Conservation (phyloP, 257 asterid genomes). For the Misopates orontium region DNA sequence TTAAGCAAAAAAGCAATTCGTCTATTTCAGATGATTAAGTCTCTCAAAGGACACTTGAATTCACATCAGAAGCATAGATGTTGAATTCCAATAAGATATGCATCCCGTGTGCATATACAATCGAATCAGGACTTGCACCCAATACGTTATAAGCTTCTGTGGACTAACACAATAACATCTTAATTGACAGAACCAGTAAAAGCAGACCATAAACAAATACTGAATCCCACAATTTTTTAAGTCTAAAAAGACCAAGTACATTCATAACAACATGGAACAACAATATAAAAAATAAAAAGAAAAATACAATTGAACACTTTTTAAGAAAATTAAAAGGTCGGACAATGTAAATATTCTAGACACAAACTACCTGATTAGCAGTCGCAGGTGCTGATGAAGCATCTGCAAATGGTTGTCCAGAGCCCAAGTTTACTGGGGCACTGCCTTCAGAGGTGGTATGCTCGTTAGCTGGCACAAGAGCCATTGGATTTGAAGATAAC, state of each 20-base stretch:
- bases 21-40: slow-evolving; percentile 4
- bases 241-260: slow-evolving; percentile 1
- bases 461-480: slow-evolving; percentile 62
- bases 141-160: too few species aligned
- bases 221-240: background rate
- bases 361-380: slow-evolving; percentile 56
- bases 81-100: too few species aligned
- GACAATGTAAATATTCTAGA: slow-evolving; percentile 9
- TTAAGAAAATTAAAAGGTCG: slow-evolving; percentile 1
- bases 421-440: slow-evolving; percentile 38
- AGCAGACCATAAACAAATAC: too few species aligned
- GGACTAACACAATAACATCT: too few species aligned
- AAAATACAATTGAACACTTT: too few species aligned
- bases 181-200: too few species aligned
- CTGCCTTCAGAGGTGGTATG: slow-evolving; percentile 47
- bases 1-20: slow-evolving; percentile 8
- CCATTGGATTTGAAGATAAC: slow-evolving; percentile 59
- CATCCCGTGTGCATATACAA: too few species aligned
- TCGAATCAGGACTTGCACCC: too few species aligned
- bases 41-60: background rate
- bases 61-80: too few species aligned
- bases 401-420: slow-evolving; percentile 45
- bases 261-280: background rate
- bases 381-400: slow-evolving; percentile 43
- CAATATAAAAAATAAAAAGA: background rate